Evolutionary conservation across 1,139 yeast genomes (phyloP), one percentile per base, ranked within the genome.

Genomic region (Yamadazyma dendronema): DNA sequence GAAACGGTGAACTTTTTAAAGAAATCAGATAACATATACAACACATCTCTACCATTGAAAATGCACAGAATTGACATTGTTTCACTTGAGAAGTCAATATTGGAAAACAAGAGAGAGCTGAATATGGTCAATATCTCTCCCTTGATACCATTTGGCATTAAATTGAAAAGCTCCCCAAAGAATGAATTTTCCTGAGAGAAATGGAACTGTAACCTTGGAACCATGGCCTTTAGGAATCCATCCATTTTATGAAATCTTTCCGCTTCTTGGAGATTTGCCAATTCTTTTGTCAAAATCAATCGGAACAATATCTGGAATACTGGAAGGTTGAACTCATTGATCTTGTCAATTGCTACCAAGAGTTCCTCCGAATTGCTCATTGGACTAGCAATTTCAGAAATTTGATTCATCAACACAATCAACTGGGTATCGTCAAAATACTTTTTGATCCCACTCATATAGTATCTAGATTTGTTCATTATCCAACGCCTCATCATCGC

Each of bases 251-350:
- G 24, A 4, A 31, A 33, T n/a, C 46, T 35, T 10, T 51, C 55
- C 3, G 39, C 43, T 4, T 35, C 39, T 12, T 42, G 29, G 11
- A 43, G 15, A 8, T 38, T 36, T n/a, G 31, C 36, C 16, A 52
- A 42, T n/a, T 59, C 62, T 19, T 47, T 46, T 7, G 38, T 35
- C 2, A 54, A 37, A 0, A 63, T 42, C 1, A 56, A 42, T 29
- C 59, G 48, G 3, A 67, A 41, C 8, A 79, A 52, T 15, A 78
- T 53, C 49, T 81, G 87, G 36, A 69, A 65, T 2, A 78, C 49
- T 0, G 79, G 73, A 22, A 81, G 50, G 48, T 77, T 80, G 53
- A 78, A 79, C 36, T 75, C 79, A 43, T 74, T 68, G n/a, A 66
- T 57, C 2, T 43, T 30, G 2, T 34, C n/a, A 1, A 57, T 47